Conservation (phyloP, 1,284 basidiomycete species). For the Entoloma clypeatum region DNA sequence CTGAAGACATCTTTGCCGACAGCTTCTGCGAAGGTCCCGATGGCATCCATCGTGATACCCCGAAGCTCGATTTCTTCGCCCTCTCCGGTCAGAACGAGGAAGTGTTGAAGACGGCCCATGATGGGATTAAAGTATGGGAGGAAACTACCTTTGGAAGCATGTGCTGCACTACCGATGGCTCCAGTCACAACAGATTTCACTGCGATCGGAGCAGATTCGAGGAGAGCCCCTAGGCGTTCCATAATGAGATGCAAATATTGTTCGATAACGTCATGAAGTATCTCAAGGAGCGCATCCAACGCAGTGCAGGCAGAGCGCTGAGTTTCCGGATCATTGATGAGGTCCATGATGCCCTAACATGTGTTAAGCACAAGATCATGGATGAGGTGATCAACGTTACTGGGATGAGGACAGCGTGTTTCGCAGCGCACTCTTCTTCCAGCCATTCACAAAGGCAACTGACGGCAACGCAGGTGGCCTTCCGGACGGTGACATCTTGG, state of each 20-base stretch:
- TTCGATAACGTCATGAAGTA: slow-evolving; percentile 87
- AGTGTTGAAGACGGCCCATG: slow-evolving; percentile 86
- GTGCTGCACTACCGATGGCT: slow-evolving; percentile 96
- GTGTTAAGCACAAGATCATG: slow-evolving; percentile 7
- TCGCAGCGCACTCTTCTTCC: slow-evolving; percentile 87
- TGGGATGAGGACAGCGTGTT: slow-evolving; percentile 85
- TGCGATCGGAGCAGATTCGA: slow-evolving; percentile 81
- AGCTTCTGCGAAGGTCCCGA: slow-evolving; percentile 97
- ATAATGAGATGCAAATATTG: slow-evolving; percentile 94
- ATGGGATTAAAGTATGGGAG: slow-evolving; percentile 93
- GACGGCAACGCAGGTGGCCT: slow-evolving; percentile 92
- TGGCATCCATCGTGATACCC: slow-evolving; percentile 97
- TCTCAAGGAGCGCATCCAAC: slow-evolving; percentile 95
- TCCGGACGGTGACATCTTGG: slow-evolving; percentile 81
- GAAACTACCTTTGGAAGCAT: slow-evolving; percentile 94
- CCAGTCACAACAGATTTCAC: slow-evolving; percentile 97
- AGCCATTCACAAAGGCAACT: slow-evolving; percentile 98
- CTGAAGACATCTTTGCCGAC: slow-evolving; percentile 94
- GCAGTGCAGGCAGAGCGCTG: slow-evolving; percentile 94
- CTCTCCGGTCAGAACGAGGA: slow-evolving; percentile 79
- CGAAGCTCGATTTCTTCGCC: slow-evolving; percentile 92
- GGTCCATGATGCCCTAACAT: slow-evolving; percentile 76
- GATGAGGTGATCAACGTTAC: slow-evolving; percentile 40
- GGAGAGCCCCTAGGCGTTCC: slow-evolving; percentile 88
- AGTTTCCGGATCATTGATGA: slow-evolving; percentile 86